Base-by-base conservation (phyloP, 2,329 filamentous ascomycete species). In the Trichoderma oligosporum region DNA sequence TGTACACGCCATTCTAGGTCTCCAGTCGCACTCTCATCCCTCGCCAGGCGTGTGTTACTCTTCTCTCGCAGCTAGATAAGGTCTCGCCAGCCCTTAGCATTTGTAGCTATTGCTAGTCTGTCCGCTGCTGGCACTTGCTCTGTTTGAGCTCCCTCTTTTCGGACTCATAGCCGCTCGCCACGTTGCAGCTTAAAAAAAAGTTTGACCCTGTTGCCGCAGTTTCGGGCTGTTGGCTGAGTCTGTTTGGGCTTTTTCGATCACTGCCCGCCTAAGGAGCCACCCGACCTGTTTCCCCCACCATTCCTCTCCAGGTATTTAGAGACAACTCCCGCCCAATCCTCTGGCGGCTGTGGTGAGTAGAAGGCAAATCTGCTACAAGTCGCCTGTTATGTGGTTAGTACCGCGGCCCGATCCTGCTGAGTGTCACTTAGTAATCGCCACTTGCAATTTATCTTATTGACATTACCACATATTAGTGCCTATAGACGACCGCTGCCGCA, bases 281-380 rank as follows among this genome's bases (percentile, higher is more conserved):
- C 51, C 41, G 29, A 38, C 22, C 39, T 38, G n/a, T 31, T 29
- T 36, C 39, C 51, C 39, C 41, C 41, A 45, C 41, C 51, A 55
- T 62, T 54, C 58, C 47, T 60, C 56, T 60, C 47, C 46, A 60
- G 42, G 25, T 56, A 31, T 57, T 56, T 57, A 64, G 61, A 33
- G 16, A 58, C 59, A 62, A 66, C 71, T 71, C 75, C 75, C 74
- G 65, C 20, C 49, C 29, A 22, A 45, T 55, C 51, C 74, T 78
- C 74, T 72, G 74, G 70, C 75, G 70, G 75, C 74, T 65, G 76
- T 79, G 72, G 76, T 68, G 74, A 73, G 77, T 71, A 68, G 72
- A 77, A 70, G 71, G 72, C 69, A 70, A 68, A 66, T 33, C 65
- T 63, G 59, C 63, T 62, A 65, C 65, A 62, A 65, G 58, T 62